A percentile compares a stretch with the other conserved stretches of the same genome.
Evolutionary conservation across 2,329 filamentous ascomycete genomes (phyloP).

Genomic region (Talaromyces amestolkiae): DNA sequence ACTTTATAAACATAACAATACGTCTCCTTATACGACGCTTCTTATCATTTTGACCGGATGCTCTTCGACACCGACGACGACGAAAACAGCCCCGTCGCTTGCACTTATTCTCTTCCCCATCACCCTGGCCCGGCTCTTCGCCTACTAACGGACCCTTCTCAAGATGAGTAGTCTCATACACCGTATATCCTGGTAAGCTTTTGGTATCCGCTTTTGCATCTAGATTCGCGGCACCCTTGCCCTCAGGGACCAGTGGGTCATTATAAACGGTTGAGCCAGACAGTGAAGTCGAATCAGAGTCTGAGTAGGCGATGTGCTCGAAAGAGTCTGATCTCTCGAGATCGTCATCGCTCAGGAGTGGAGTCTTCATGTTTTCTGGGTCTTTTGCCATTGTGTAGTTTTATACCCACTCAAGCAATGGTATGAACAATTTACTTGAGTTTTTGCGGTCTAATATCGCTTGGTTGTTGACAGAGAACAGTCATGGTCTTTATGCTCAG

Average conservation of each 20-base stretch:
- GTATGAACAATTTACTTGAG: neutral
- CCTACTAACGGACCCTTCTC: neutral
- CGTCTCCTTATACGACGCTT: constrained; percentile 10
- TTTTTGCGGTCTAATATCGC: neutral
- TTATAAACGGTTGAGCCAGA: constrained; percentile 7
- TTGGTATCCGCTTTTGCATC: constrained; percentile 2
- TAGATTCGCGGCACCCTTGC: neutral
- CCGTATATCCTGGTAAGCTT: constrained; percentile 11
- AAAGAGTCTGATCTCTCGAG: constrained; percentile 2
- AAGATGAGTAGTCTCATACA: neutral
- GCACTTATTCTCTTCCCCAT: neutral
- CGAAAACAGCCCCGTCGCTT: constrained; percentile 7
- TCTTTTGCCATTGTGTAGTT: neutral
- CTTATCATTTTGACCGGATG: neutral
- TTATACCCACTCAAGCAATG: neutral
- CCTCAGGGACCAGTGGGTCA: neutral
- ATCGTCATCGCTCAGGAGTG: constrained; percentile 6
- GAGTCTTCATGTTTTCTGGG: neutral
- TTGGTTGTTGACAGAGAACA: neutral
- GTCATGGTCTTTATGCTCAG: neutral
- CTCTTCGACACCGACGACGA: constrained; percentile 5
- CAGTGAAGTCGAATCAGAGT: constrained; percentile 1
- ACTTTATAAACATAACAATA: constrained; percentile 10
- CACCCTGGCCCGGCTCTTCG: neutral
- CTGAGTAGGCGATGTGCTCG: constrained; percentile 7